phyloP scores from a whole-genome alignment of 176 grass and related monocot genomes.

The Aegilops sharonensis region DNA sequence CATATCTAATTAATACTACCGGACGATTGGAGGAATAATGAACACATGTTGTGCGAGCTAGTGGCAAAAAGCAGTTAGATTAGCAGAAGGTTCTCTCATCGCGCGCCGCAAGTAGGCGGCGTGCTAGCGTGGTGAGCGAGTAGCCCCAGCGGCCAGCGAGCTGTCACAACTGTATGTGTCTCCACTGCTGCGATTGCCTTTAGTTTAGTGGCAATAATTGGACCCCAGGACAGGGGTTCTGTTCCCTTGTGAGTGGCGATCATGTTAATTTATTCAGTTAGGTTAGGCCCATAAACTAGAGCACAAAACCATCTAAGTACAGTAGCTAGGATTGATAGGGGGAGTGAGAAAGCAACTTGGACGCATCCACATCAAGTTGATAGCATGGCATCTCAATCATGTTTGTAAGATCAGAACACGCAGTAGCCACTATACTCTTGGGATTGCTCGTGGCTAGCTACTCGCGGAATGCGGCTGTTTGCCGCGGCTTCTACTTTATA shows the following conservation, averaged over 20 bases:
- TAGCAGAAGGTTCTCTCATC: constrained; percentile 17
- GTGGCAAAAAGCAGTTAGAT: constrained; percentile 2
- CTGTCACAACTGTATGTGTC: background rate
- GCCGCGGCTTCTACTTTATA: background rate
- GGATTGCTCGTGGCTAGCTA: no score
- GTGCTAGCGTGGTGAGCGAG: background rate
- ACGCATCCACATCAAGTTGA: background rate
- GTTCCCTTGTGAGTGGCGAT: constrained; percentile 23
- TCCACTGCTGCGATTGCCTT: background rate
- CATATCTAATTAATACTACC: background rate
- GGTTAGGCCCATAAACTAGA: background rate
- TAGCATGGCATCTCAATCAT: background rate
- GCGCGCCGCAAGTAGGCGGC: background rate
- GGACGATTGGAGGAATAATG: background rate
- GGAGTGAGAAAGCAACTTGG: background rate
- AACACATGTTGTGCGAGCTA: background rate
- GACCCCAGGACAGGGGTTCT: constrained; percentile 5
- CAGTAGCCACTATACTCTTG: background rate
- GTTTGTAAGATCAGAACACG: background rate
- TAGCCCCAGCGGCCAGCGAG: background rate
- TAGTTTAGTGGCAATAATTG: constrained; percentile 14
- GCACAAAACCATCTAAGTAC: background rate
- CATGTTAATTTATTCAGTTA: constrained; percentile 19
- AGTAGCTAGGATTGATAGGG: background rate
- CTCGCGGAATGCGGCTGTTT: constrained; percentile 20